Evolutionary conservation across 2,329 filamentous ascomycete genomes (phyloP).

Genomic region (Epichloe aotearoae): DNA sequence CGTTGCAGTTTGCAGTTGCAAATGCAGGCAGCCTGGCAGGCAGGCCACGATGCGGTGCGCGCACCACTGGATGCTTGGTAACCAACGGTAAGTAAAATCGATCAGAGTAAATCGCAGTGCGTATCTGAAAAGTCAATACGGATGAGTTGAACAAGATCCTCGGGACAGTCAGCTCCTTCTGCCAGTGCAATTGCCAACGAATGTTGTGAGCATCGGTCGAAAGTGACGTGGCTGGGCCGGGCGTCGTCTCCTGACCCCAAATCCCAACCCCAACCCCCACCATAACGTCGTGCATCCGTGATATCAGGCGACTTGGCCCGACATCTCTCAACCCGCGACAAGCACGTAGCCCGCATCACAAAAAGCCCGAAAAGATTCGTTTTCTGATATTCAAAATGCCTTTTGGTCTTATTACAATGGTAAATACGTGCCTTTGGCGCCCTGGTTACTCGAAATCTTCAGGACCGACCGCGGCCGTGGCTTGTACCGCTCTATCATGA

Average conservation of each 20-base stretch:
- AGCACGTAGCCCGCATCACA: too few relatives aligned
- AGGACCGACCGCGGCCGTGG: constrained; percentile 2
- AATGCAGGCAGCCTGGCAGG: too few relatives aligned
- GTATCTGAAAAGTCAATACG: too few relatives aligned
- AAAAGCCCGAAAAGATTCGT: neutral
- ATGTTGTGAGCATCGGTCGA: neutral
- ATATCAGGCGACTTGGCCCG: neutral
- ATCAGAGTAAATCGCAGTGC: too few relatives aligned
- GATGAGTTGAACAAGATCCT: too few relatives aligned
- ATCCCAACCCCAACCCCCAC: too few relatives aligned
- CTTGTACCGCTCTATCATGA: constrained; percentile 16
- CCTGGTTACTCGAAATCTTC: neutral
- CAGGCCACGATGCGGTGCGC: too few relatives aligned
- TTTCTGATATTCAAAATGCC: neutral
- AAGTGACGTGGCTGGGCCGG: constrained; percentile 5
- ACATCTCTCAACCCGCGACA: too few relatives aligned
- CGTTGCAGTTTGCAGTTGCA: too few relatives aligned
- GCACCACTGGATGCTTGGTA: too few relatives aligned
- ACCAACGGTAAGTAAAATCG: too few relatives aligned
- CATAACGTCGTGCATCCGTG: neutral
- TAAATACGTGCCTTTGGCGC: constrained; percentile 4
- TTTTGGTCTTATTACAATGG: constrained; percentile 2
- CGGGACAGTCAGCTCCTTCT: neutral
- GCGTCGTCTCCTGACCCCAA: neutral
- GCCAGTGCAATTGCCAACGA: neutral